Conservation (phyloP, 306 rosid species). For the Citrullus colocynthis region DNA sequence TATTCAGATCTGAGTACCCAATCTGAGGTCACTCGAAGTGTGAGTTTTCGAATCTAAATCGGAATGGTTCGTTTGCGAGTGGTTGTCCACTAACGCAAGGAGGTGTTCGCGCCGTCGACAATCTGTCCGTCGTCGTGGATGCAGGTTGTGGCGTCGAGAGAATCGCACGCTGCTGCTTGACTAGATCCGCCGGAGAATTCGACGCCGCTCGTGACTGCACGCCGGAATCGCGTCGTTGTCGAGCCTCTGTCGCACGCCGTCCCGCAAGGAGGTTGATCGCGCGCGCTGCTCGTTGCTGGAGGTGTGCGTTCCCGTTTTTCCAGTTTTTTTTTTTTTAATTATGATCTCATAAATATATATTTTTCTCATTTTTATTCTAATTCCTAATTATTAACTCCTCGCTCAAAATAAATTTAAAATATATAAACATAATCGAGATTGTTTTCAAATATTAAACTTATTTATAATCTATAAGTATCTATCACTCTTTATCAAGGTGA, state of each 20-base stretch:
- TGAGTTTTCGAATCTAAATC: background rate
- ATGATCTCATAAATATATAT: background rate
- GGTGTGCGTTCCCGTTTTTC: background rate
- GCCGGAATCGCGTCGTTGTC: background rate
- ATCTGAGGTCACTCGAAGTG: background rate
- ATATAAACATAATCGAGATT: no score
- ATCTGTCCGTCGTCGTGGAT: background rate
- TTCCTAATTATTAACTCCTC: no score
- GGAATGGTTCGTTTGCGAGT: background rate
- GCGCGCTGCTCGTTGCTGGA: background rate
- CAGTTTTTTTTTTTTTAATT: no score
- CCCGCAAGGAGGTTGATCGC: background rate
- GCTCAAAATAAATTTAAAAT: no score
- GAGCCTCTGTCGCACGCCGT: background rate
- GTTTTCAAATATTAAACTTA: no score
- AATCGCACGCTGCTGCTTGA: background rate
- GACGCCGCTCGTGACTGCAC: no score
- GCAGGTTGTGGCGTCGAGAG: background rate
- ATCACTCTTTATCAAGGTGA: no score
- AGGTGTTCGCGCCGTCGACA: background rate
- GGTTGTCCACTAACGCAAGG: background rate
- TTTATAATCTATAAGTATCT: no score
- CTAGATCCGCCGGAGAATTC: background rate
- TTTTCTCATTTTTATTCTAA: no score
- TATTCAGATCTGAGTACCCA: background rate